These are phyloP conservation scores for Blastobotrys parvus DNA, from an alignment of 805 yeast species.

Conservation along the genomic window DNA sequence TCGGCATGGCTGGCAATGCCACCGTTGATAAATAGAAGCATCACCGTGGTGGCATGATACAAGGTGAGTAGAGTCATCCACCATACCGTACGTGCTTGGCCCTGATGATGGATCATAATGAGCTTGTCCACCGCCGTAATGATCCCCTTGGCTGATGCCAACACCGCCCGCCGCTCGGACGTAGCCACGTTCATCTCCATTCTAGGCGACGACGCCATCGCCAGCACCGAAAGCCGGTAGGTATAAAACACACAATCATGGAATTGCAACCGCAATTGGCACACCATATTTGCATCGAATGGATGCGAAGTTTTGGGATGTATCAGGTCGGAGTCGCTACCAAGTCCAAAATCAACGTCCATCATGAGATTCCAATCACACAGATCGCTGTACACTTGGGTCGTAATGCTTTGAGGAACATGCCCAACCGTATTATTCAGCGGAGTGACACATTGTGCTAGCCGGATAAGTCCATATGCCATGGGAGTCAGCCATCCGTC, in stretches of 20 bases:
- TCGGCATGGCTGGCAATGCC: constrained; percentile 27
- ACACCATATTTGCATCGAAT: neutral
- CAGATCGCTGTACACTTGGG: constrained; percentile 7
- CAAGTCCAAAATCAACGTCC: constrained; percentile 24
- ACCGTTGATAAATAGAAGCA: constrained; percentile 36
- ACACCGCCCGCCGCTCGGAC: neutral
- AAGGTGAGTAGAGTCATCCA: constrained; percentile 38
- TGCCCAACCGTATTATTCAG: neutral
- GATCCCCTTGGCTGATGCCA: neutral
- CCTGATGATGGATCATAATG: constrained; percentile 3
- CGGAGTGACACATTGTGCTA: constrained; percentile 12
- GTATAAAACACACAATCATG: constrained; percentile 6
- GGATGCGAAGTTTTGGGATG: neutral
- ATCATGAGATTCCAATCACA: constrained; percentile 14
- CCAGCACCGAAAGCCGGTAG: constrained; percentile 5
- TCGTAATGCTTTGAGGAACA: constrained; percentile 2
- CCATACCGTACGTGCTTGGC: constrained; percentile 38
- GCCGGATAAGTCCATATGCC: constrained; percentile 17
- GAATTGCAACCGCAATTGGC: constrained; percentile 14
- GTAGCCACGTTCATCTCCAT: neutral
- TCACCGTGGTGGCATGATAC: constrained; percentile 28
- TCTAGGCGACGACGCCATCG: neutral
- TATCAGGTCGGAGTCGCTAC: constrained; percentile 9
- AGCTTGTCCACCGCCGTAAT: neutral
- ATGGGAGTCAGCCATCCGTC: constrained; percentile 43